These are phyloP conservation scores for Cyclotella kingstonii DNA, from an alignment of 108 stramenopile species.

Conservation along the genomic window DNA sequence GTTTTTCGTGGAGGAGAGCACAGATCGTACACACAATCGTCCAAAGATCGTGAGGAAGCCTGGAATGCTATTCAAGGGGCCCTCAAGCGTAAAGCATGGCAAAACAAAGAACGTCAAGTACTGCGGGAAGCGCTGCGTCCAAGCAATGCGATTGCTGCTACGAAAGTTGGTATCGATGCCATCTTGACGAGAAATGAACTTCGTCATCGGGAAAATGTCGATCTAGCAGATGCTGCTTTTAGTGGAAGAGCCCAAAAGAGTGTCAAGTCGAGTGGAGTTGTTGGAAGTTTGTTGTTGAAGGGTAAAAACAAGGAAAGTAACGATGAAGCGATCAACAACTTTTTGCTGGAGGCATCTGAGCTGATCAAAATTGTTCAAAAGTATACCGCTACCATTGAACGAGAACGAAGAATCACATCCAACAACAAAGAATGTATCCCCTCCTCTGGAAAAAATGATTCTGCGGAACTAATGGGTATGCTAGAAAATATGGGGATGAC, in stretches of 20 bases:
- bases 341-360: conserved; percentile 67
- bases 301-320: conserved; percentile 17
- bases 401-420: conserved; percentile 24
- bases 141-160: conserved; percentile 15
- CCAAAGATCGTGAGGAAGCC: conserved; percentile 65
- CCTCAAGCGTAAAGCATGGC: conserved; percentile 67
- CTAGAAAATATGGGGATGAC: conserved; percentile 93
- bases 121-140: conserved; percentile 36
- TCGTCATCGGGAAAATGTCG: conserved; percentile 56
- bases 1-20: conserved; percentile 45
- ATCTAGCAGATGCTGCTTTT: conserved; percentile 66
- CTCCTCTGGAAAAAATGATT: conserved; percentile 36
- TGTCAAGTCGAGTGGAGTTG: background rate
- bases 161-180: conserved; percentile 69
- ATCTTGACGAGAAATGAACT: conserved; percentile 65
- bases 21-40: conserved; percentile 25
- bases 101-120: conserved; percentile 39
- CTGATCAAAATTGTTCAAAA: conserved; percentile 75
- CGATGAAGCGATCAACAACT: conserved; percentile 57
- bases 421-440: conserved; percentile 5
- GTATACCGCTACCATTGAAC: conserved; percentile 60
- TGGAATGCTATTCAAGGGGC: conserved; percentile 48
- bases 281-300: conserved; percentile 2
- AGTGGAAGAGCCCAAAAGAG: conserved; percentile 19
- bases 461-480: conserved; percentile 55